phyloP scores from a whole-genome alignment of 495 filamentous ascomycete species.

The Apodospora peruviana region DNA sequence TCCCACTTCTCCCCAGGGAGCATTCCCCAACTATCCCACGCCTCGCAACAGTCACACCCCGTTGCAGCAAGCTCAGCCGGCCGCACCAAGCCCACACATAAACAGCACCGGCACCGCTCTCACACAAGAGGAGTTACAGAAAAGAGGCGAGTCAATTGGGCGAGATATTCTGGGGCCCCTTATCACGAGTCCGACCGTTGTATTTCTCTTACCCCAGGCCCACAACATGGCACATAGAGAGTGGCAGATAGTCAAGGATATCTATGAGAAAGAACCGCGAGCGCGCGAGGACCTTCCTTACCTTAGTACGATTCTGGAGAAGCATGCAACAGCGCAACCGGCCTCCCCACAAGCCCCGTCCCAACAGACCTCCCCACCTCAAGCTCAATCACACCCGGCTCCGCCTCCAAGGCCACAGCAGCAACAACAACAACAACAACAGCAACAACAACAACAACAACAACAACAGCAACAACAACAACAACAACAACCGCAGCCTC shows the following conservation, averaged over 20 bases:
- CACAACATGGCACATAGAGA: conserved; percentile 56
- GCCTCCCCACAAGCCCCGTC: conserved; percentile 7
- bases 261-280: conserved; percentile 48
- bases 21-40: conserved; percentile 27
- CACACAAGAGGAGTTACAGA: conserved; percentile 16
- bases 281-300: conserved; percentile 43
- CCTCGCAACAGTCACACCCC: conserved; percentile 26
- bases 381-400: conserved; percentile 3
- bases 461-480: conserved; percentile 2
- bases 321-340: conserved; percentile 18
- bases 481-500: not conserved
- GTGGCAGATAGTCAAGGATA: conserved; percentile 57
- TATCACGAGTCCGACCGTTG: conserved; percentile 55
- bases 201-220: conserved; percentile 62
- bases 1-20: conserved; percentile 42
- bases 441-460: not conserved
- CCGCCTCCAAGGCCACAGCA: conserved; percentile 6
- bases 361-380: not conserved
- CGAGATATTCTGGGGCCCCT: conserved; percentile 55
- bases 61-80: conserved; percentile 23
- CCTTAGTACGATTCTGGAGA: conserved; percentile 42
- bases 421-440: conserved; percentile 1
- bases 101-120: not conserved
- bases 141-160: conserved; percentile 43
- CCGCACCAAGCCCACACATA: conserved; percentile 14